These are phyloP conservation scores for Xylariaceae sp. DNA, from an alignment of 2,329 filamentous ascomycete genomes.

Conservation along the genomic window DNA sequence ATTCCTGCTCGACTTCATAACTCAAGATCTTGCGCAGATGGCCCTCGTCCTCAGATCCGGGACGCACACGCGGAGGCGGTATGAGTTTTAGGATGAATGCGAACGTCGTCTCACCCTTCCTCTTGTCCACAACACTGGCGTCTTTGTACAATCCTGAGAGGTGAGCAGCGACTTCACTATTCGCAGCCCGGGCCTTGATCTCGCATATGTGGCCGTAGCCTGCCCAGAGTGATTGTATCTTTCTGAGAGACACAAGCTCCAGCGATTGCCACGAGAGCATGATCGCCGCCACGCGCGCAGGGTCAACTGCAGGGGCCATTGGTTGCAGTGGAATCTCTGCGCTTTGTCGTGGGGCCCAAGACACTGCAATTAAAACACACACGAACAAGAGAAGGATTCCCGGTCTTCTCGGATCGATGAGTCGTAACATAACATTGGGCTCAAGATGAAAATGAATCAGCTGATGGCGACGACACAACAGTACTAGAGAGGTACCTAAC, in stretches of 20 bases:
- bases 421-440: background rate
- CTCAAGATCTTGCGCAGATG: constrained; percentile 63
- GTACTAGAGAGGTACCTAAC: background rate
- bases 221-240: constrained; percentile 46
- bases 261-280: constrained; percentile 39
- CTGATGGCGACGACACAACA: background rate
- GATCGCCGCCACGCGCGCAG: constrained; percentile 35
- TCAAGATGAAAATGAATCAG: background rate
- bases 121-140: constrained; percentile 9
- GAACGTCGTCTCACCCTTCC: constrained; percentile 24
- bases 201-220: constrained; percentile 55
- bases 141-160: too few species aligned
- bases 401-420: background rate
- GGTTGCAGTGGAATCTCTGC: background rate
- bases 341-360: background rate
- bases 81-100: constrained; percentile 58
- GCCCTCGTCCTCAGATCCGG: constrained; percentile 48
- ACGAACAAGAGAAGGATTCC: background rate
- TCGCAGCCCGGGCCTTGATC: constrained; percentile 40
- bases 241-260: constrained; percentile 35
- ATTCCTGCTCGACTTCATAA: constrained; percentile 64
- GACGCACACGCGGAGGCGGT: constrained; percentile 40
- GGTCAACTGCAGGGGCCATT: constrained; percentile 12
- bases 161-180: too few species aligned
- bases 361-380: constrained; percentile 2